Base-by-base conservation (phyloP, 805 yeast genomes). In the Candida chilensis region DNA sequence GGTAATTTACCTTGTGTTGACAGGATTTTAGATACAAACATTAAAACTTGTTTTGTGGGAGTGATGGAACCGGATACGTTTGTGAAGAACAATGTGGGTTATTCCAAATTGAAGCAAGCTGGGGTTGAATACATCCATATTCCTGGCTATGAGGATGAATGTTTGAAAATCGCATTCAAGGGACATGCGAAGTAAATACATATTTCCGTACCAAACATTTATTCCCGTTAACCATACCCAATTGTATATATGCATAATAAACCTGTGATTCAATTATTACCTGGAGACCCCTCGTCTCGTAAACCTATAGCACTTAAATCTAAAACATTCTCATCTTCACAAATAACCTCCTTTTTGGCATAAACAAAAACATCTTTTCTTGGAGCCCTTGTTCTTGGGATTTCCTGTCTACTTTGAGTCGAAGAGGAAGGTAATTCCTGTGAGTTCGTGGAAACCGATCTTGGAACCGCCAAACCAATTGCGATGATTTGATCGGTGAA, bases 1-100 rank as follows among this genome's bases (percentile, higher is more conserved):
- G 97, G 97, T 0, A 88, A 90, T 41, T 44, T 65, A 30, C 95
- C 98, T 0, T 92, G 98, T 54, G 77, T 75, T 3, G 87, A 87
- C 37, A 66, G 97, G 17, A 75, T 92, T 5, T 45, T 88, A 29
- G 64, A 57, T 4, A 51, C 74, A 0, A 40, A 46, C 5, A 78
- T 90, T 36, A 64, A 61, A 14, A 74, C 92, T 0, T 88, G 88
- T 16, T 86, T 81, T 57, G 96, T 90, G 4, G 98, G 97, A 1
- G 92, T 87, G 2, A 48, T 77, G 38, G 98, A 92, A 53, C 98
- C 98, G 0, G 79, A 74, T 20, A 83, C 81, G 1, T 92, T 92
- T 60, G 83, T 92, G n/a, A 66, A 74, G 45, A 68, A 78, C 34
- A 92, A 92, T 47, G 62, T 70, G 4, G 83, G 95, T 11, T 56